Percentiles rank a stretch among this genome's conserved stretches.
Conservation (phyloP, 768 basidiomycete species). For the Kwoniella bestiolae region DNA sequence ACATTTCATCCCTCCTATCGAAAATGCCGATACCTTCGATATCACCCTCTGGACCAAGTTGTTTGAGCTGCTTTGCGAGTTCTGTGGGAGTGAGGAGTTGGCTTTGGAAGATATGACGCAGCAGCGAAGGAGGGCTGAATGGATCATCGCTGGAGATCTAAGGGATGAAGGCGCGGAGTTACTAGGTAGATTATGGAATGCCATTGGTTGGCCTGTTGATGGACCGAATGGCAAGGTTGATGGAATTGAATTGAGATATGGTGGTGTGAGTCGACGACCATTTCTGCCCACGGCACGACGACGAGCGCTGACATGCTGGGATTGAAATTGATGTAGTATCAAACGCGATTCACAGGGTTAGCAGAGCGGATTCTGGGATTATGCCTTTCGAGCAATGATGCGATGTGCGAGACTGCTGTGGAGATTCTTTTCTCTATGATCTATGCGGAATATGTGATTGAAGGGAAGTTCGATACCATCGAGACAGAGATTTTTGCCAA, state of each 20-base stretch:
- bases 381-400: constrained; percentile 93
- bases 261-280: constrained; percentile 71
- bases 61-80: constrained; percentile 78
- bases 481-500: constrained; percentile 91
- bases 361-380: constrained; percentile 89
- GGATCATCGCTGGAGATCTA: constrained; percentile 94
- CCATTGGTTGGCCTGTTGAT: constrained; percentile 71
- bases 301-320: too few relatives aligned
- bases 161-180: constrained; percentile 87
- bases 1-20: constrained; percentile 71
- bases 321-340: constrained; percentile 66
- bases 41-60: constrained; percentile 77
- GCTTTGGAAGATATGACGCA: constrained; percentile 94
- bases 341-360: constrained; percentile 76
- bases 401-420: constrained; percentile 84
- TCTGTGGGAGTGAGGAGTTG: constrained; percentile 86
- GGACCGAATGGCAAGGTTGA: constrained; percentile 32
- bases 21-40: constrained; percentile 72
- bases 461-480: constrained; percentile 82
- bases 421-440: constrained; percentile 96
- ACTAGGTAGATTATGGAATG: constrained; percentile 79
- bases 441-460: constrained; percentile 77
- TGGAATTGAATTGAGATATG: constrained; percentile 60
- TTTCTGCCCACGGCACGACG: too few relatives aligned
- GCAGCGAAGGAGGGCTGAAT: constrained; percentile 94